These are phyloP conservation scores for Alloascoidea africana DNA, from an alignment of 805 yeast species.

Conservation along the genomic window DNA sequence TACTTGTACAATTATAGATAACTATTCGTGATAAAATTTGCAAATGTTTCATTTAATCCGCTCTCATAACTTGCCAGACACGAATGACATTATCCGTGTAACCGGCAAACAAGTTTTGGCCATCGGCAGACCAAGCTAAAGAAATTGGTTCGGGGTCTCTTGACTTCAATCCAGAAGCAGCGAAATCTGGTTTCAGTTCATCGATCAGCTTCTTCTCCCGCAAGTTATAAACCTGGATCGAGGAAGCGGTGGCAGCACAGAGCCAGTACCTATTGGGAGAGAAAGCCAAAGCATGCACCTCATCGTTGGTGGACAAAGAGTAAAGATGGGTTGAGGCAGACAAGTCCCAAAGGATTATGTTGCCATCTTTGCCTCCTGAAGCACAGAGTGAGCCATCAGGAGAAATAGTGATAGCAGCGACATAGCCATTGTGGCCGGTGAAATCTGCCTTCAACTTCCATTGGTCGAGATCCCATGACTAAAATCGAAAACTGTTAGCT, in stretches of 20 bases:
- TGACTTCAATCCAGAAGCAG: constrained; percentile 66
- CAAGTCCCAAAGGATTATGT: constrained; percentile 96
- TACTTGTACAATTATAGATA: no score
- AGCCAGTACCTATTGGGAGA: constrained; percentile 99
- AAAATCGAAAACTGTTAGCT: no score
- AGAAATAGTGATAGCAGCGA: constrained; percentile 90
- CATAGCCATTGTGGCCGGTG: constrained; percentile 99
- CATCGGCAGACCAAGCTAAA: constrained; percentile 99
- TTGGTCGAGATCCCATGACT: constrained; percentile 91
- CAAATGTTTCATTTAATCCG: constrained; percentile 14
- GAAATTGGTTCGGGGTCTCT: constrained; percentile 98
- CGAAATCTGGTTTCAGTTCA: constrained; percentile 96
- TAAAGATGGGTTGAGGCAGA: constrained; percentile 71
- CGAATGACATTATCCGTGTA: constrained; percentile 99
- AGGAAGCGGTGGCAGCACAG: constrained; percentile 97
- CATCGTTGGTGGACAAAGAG: constrained; percentile 91
- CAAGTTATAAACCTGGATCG: constrained; percentile 96
- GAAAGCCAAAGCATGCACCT: constrained; percentile 96
- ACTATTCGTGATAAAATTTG: no score
- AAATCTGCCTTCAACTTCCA: constrained; percentile 86
- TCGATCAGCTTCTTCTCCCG: constrained; percentile 89
- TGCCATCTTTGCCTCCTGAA: constrained; percentile 99
- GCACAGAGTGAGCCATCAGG: constrained; percentile 99
- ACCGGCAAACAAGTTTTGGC: constrained; percentile 99
- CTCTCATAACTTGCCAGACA: constrained; percentile 98